Conservation (phyloP, 345 rosid genomes). For the Eutrema heterophyllum region DNA sequence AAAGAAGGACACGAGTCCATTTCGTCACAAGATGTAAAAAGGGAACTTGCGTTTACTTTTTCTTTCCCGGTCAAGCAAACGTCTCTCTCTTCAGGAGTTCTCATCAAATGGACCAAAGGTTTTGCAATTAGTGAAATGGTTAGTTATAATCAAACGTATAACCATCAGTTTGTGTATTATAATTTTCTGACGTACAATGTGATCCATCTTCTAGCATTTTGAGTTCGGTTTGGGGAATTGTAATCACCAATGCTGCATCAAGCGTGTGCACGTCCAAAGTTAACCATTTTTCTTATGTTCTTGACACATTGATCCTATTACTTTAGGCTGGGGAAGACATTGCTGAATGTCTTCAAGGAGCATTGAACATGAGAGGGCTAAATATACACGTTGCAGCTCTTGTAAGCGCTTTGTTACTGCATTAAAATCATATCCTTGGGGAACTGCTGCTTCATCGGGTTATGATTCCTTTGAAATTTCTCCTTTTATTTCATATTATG, state of each 20-base stretch:
- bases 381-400: constrained; percentile 59
- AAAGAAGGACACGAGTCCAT: constrained; percentile 41
- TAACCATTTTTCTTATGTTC: not conserved
- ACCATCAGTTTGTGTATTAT: not conserved
- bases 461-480: not conserved
- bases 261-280: not conserved
- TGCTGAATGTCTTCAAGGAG: constrained; percentile 52
- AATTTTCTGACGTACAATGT: not conserved
- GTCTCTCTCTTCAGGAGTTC: too few species aligned
- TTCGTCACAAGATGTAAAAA: constrained; percentile 38
- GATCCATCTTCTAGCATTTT: constrained; percentile 1
- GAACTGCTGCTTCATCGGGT: too few species aligned
- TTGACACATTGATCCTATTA: constrained; percentile 10
- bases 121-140: constrained; percentile 75
- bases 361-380: constrained; percentile 54
- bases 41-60: too few species aligned
- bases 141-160: constrained; percentile 26
- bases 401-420: constrained; percentile 42
- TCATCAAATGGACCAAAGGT: constrained; percentile 86
- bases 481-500: not conserved
- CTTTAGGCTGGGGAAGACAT: constrained; percentile 77
- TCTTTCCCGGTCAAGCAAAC: too few species aligned
- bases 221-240: not conserved
- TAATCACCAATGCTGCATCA: not conserved
- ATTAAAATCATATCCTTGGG: not conserved